phyloP scores from a whole-genome alignment of 306 rosid genomes.

The Lathyrus oleraceus region DNA sequence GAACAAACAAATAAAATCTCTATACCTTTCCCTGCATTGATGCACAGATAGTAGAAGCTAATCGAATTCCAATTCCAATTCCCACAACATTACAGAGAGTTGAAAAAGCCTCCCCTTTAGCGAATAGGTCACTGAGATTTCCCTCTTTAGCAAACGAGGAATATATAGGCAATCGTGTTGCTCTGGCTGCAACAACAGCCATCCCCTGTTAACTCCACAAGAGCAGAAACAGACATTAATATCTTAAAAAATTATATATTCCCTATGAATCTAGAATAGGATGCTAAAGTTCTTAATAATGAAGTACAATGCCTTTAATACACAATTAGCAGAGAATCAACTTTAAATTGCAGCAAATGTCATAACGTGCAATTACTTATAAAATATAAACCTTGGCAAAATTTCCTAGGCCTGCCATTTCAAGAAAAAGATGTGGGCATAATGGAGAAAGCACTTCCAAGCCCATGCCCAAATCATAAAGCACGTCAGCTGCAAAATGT shows the following conservation, averaged over 20 bases:
- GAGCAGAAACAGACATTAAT: constrained; percentile 21
- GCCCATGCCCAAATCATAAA: constrained; percentile 87
- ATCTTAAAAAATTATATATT: background rate
- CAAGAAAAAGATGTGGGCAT: constrained; percentile 93
- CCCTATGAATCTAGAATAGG: background rate
- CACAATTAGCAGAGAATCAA: constrained; percentile 3
- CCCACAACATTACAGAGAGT: constrained; percentile 92
- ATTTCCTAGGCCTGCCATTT: constrained; percentile 95
- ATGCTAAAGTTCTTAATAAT: constrained; percentile 10
- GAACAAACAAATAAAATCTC: constrained; percentile 19
- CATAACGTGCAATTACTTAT: background rate
- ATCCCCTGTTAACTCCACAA: constrained; percentile 68
- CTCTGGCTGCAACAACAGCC: constrained; percentile 99
- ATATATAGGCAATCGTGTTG: constrained; percentile 98
- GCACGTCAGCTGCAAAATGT: constrained; percentile 80
- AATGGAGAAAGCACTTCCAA: constrained; percentile 95
- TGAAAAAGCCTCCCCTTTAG: constrained; percentile 99
- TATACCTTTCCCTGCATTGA: constrained; percentile 93
- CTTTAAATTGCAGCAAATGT: constrained; percentile 20
- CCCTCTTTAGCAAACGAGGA: constrained; percentile 98
- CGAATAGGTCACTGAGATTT: constrained; percentile 96
- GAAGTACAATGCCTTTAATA: background rate
- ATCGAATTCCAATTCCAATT: constrained; percentile 84
- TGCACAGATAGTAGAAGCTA: constrained; percentile 91
- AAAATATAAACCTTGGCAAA: constrained; percentile 69